Percentiles rank a stretch among this genome's conserved stretches.
These are phyloP conservation scores for Aspergillus costaricaensis DNA, from an alignment of 2,329 filamentous ascomycete species.

Conservation along the genomic window DNA sequence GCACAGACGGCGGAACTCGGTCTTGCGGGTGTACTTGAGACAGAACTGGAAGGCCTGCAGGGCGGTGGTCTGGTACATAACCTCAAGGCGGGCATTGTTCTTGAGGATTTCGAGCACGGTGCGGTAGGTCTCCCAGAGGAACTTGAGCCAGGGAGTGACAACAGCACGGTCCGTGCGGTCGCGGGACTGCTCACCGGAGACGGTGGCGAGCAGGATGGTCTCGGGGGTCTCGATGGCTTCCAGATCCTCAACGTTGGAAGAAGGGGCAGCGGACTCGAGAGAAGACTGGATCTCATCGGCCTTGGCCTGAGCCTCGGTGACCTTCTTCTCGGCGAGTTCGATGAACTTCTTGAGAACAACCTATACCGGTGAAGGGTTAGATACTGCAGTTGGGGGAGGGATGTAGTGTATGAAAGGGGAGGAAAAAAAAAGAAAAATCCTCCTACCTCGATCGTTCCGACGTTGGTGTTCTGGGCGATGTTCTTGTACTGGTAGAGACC, in stretches of 20 bases:
- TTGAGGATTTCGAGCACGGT: conserved; percentile 97
- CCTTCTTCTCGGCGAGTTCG: conserved; percentile 93
- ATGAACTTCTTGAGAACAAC: conserved; percentile 97
- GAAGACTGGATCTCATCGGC: conserved; percentile 91
- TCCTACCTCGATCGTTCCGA: conserved; percentile 88
- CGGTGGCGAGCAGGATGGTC: conserved; percentile 94
- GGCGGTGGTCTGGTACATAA: conserved; percentile 97
- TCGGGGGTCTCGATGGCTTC: conserved; percentile 97
- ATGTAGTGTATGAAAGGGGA: neutral
- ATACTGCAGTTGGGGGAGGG: neutral
- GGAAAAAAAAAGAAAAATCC: neutral
- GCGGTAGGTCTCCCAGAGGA: conserved; percentile 98
- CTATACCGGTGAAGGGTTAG: conserved; percentile 43
- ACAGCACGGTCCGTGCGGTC: conserved; percentile 97
- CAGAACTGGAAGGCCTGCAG: conserved; percentile 99
- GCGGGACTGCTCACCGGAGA: conserved; percentile 95
- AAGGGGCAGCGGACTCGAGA: conserved; percentile 72
- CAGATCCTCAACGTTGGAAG: conserved; percentile 84
- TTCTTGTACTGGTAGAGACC: conserved; percentile 99
- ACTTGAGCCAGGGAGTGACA: conserved; percentile 98
- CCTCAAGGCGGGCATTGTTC: conserved; percentile 96
- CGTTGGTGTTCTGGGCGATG: conserved; percentile 98
- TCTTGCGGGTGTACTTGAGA: conserved; percentile 97
- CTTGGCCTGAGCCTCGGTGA: conserved; percentile 92
- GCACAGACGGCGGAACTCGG: conserved; percentile 96